Evolutionary conservation across 192 early-diverging fungal species (phyloP), one percentile per base, ranked within the genome.

Genomic region (Mortierella claussenii): DNA sequence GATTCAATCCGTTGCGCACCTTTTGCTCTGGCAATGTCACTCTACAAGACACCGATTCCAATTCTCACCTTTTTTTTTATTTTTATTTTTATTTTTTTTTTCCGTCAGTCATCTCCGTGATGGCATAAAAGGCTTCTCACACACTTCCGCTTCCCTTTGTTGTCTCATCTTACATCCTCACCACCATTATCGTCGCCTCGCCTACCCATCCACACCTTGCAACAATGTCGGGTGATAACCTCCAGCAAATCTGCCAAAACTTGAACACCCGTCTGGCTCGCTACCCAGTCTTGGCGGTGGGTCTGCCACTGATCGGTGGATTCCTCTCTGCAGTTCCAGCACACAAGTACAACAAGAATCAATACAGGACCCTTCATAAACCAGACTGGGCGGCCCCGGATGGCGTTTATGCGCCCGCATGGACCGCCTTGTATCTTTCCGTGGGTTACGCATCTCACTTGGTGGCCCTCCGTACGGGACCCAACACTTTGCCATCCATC

Each of bases 371-470:
- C 6, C 23, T 67, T 1, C 42, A 30, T 5, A 76, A 76, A 32
- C 73, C 73, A 4, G 24, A 45, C 9, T 76, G 73, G 73, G 73
- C 73, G 48, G 52, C 73, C 1, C 64, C 65, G 1, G 44, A 42
- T 7, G 46, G 58, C 13, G 34, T 31, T n/a, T 76, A 56, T 51
- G 58, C 58, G 26, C 73, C 73, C 5, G 49, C 47, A 17, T 76
- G 73, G 73, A 58, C 73, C 0, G 57, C 46, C 7, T 30, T 76
- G 23, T 76, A 76, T 53, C 24, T 76, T 45, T 55, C 73, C n/a
- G 37, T 76, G 10, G 73, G 73, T 6, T 76, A 76, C 62, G 73
- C 73, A 4, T 76, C 73, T 3, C 73, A 76, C 47, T 42, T 76
- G 44, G 73, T 76, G 7, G 63, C 73, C 12, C 63, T 76, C 7